Evolutionary conservation across 805 yeast genomes (phyloP), one percentile per base, ranked within the genome.

Genomic region (Blastobotrys muscicola): DNA sequence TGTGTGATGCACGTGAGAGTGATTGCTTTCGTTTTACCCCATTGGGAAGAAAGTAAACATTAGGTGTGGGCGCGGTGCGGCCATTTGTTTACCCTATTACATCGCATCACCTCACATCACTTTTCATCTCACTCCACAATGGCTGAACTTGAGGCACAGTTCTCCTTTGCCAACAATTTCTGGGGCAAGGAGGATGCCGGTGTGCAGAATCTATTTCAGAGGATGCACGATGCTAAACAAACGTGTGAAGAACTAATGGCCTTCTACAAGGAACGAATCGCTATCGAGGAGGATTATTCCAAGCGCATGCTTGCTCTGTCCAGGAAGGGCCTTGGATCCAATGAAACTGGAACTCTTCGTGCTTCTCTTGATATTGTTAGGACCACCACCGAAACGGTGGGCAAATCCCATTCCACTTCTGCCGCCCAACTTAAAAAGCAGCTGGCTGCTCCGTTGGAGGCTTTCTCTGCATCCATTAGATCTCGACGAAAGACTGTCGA

Each of bases 221-320:
- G 80, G 46, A 72, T 82, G 67, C 72, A 74, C 51, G 70, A 75
- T 46, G 76, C 86, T 7, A 67, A 74, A 34, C 71, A 69, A 38
- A 80, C 92, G 1, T 61, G 75, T 39, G 78, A 76, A 26, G 74
- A 70, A 29, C 53, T 80, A 12, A 57, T 65, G 7, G 51, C 55
- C 1, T 76, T 71, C 48, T 76, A 75, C 60, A 72, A 67, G 46
- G 83, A 78, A 45, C 55, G 71, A 33, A 64, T 74, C 1, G 66
- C 74, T 11, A 72, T 86, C 33, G 95, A 85, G 54, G 82, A 78
- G 47, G 95, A 86, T 20, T 84, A 83, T 55, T 64, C 79, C 33
- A 71, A 74, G 44, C 71, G 69, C 46, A 59, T 86, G 50, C 65
- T 64, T 36, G 67, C 71, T 11, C 62, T 85, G 15, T 64, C 83